These are phyloP conservation scores for Fragaria iinumae DNA, from an alignment of 306 rosid genomes.

Conservation along the genomic window DNA sequence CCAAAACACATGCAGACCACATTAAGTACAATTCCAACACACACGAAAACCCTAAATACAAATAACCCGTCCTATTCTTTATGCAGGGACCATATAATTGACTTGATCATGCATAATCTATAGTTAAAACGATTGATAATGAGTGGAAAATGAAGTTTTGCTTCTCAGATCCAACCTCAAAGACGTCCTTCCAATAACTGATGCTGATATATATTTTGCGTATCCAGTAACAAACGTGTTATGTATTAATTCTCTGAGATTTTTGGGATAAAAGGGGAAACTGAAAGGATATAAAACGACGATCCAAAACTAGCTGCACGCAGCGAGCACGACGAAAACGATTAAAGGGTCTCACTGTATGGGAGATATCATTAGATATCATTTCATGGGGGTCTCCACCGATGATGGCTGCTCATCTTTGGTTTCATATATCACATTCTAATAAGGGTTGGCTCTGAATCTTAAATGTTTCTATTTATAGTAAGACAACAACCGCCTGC, in stretches of 20 bases:
- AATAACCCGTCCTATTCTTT: neutral
- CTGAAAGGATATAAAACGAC: neutral
- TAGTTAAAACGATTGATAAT: neutral
- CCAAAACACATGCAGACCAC: too few species aligned
- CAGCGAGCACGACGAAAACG: neutral
- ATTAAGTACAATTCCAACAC: too few species aligned
- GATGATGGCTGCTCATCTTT: neutral
- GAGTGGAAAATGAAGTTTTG: neutral
- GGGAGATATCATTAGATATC: neutral
- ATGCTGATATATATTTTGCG: neutral
- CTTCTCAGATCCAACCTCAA: too few species aligned
- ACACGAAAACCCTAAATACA: neutral
- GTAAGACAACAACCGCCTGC: neutral
- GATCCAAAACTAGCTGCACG: neutral
- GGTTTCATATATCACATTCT: neutral
- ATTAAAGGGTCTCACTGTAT: neutral
- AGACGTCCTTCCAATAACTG: neutral
- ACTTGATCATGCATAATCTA: neutral
- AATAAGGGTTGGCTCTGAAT: neutral
- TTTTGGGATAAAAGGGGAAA: neutral
- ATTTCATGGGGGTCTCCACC: neutral
- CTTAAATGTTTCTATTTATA: neutral
- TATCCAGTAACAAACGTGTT: neutral
- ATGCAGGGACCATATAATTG: neutral
- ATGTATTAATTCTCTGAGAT: too few species aligned